These are phyloP conservation scores for Tricholoma furcatifolium DNA, from an alignment of 768 basidiomycete genomes.

Conservation along the genomic window DNA sequence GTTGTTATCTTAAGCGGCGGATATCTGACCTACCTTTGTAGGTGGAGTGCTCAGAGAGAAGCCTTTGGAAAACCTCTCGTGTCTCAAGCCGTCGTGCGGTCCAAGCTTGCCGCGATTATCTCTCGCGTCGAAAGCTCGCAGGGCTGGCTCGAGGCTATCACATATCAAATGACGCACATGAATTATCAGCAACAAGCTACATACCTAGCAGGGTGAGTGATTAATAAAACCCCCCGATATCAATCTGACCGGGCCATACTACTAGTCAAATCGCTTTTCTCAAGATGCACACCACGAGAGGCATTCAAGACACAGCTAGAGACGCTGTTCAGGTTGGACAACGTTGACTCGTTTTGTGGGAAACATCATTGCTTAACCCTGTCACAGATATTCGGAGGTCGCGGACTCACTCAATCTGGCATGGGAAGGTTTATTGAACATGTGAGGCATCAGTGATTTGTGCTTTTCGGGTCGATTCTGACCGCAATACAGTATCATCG, in stretches of 20 bases:
- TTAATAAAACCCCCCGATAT: neutral
- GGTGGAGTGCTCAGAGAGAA: slow-evolving; percentile 84
- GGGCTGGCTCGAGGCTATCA: slow-evolving; percentile 79
- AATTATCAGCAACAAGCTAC: slow-evolving; percentile 72
- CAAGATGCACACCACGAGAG: slow-evolving; percentile 64
- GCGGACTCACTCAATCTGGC: slow-evolving; percentile 80
- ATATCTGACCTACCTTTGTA: slow-evolving; percentile 19
- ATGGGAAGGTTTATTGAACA: slow-evolving; percentile 79
- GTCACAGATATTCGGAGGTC: slow-evolving; percentile 82
- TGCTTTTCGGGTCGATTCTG: neutral
- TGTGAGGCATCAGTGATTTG: slow-evolving; percentile 31
- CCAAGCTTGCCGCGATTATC: slow-evolving; percentile 88
- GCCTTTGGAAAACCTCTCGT: slow-evolving; percentile 86
- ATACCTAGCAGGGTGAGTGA: slow-evolving; percentile 64
- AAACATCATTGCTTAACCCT: slow-evolving; percentile 21
- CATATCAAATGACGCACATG: slow-evolving; percentile 87
- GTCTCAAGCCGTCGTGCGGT: slow-evolving; percentile 81
- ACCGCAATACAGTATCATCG: slow-evolving; percentile 41
- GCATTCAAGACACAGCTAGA: slow-evolving; percentile 62
- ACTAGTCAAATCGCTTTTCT: slow-evolving; percentile 71
- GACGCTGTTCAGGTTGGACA: slow-evolving; percentile 36
- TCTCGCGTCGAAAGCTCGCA: slow-evolving; percentile 63
- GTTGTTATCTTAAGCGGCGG: neutral
- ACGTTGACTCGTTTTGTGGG: neutral
- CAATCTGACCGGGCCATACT: neutral